Percentiles rank a stretch among this genome's conserved stretches.
Conservation (phyloP, 1,139 yeast genomes). For the Pichia sp. region DNA sequence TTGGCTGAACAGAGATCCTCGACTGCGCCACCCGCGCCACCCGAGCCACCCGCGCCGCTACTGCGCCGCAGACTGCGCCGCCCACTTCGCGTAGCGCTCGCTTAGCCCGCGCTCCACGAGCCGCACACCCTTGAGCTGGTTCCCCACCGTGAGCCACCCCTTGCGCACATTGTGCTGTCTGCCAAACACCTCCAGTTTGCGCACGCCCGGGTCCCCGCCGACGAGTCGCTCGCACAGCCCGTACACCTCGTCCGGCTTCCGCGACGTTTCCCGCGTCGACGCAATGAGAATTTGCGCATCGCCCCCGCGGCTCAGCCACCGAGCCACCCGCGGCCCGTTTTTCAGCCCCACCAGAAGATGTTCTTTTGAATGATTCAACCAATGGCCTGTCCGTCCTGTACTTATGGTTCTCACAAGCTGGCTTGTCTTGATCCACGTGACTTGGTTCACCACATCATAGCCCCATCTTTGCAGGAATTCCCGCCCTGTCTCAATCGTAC, state of each 20-base stretch:
- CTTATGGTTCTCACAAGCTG: slow-evolving; percentile 84
- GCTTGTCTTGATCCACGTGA: slow-evolving; percentile 87
- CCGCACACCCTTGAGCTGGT: slow-evolving; percentile 53
- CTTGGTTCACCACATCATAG: slow-evolving; percentile 65
- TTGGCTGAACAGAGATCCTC: too few species aligned
- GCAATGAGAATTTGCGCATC: slow-evolving; percentile 79
- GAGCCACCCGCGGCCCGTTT: slow-evolving; percentile 70
- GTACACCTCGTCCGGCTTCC: slow-evolving; percentile 86
- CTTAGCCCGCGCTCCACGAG: slow-evolving; percentile 2
- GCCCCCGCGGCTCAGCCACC: slow-evolving; percentile 60
- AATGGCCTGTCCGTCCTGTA: slow-evolving; percentile 94
- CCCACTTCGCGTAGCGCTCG: slow-evolving; percentile 1
- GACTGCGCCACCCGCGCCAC: too few species aligned
- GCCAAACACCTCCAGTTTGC: slow-evolving; percentile 86
- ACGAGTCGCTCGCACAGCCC: slow-evolving; percentile 81
- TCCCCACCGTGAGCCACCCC: slow-evolving; percentile 89
- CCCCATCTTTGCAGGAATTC: slow-evolving; percentile 79
- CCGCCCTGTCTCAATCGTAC: slow-evolving; percentile 85
- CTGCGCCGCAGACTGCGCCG: too few species aligned
- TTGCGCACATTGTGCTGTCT: slow-evolving; percentile 78
- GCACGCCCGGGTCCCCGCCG: slow-evolving; percentile 45
- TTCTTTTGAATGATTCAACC: slow-evolving; percentile 94
- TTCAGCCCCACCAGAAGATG: slow-evolving; percentile 76
- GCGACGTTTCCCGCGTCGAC: slow-evolving; percentile 77
- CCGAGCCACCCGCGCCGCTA: too few species aligned